A percentile compares a stretch with the other conserved stretches of the same genome.
Evolutionary conservation across 75 land plant genomes (phyloP).

Genomic region (Isoetes taiwanensis): DNA sequence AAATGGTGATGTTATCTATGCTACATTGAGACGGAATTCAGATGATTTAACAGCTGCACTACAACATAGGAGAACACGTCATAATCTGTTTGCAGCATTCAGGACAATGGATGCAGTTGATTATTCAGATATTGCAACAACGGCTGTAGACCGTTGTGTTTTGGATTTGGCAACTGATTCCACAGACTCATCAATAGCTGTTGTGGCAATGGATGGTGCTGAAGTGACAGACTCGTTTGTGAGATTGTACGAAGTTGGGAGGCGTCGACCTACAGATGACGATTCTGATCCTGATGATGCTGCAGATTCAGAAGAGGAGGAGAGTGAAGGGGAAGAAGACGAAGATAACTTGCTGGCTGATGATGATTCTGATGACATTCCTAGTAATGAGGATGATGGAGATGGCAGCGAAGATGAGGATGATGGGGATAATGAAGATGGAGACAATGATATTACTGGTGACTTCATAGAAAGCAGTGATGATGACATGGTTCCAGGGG

Average conservation of each 20-base stretch:
- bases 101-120: conserved; percentile 89
- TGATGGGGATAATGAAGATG: conserved; percentile 29
- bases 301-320: conserved; percentile 44
- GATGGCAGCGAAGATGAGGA: conserved; percentile 19
- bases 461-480: conserved; percentile 42
- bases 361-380: conserved; percentile 38
- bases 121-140: conserved; percentile 91
- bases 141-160: conserved; percentile 83
- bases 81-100: conserved; percentile 79
- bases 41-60: conserved; percentile 80
- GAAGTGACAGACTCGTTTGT: conserved; percentile 86
- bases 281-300: conserved; percentile 99
- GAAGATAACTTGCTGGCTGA: conserved; percentile 79
- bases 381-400: too few relatives aligned
- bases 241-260: conserved; percentile 82
- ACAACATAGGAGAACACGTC: conserved; percentile 53
- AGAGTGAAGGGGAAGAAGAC: conserved; percentile 43
- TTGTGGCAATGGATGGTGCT: conserved; percentile 77
- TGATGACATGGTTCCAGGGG: too few relatives aligned
- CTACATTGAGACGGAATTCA: conserved; percentile 67
- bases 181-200: conserved; percentile 79
- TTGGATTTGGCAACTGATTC: conserved; percentile 87
- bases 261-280: conserved; percentile 88
- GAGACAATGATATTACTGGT: conserved; percentile 31
- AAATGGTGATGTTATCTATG: conserved; percentile 86